phyloP scores from a whole-genome alignment of 1,284 basidiomycete species.

The Pseudozyma sp. region DNA sequence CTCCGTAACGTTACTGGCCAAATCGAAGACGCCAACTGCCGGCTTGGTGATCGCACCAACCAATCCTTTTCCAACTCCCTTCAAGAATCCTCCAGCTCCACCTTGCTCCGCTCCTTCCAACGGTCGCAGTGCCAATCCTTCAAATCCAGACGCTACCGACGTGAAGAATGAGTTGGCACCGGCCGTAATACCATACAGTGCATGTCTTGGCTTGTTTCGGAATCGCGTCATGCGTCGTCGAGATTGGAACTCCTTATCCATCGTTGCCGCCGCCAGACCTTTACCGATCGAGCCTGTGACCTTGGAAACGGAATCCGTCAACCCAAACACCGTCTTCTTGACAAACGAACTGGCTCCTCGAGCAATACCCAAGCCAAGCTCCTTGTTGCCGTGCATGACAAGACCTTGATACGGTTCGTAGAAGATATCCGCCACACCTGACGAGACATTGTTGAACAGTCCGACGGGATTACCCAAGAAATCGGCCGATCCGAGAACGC shows the following conservation, averaged over 20 bases:
- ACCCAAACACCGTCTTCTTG: constrained; percentile 97
- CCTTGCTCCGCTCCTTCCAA: constrained; percentile 95
- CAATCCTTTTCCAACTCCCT: constrained; percentile 94
- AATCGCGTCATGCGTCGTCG: constrained; percentile 87
- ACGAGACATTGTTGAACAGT: constrained; percentile 97
- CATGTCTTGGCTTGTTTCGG: constrained; percentile 94
- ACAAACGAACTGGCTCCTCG: constrained; percentile 93
- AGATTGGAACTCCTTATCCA: constrained; percentile 95
- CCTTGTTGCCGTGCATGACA: constrained; percentile 95
- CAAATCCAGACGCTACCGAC: constrained; percentile 93
- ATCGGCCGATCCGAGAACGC: constrained; percentile 95
- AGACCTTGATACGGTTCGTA: constrained; percentile 98
- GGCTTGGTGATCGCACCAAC: constrained; percentile 97
- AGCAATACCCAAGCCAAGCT: constrained; percentile 95
- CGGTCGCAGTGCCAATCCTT: constrained; percentile 95
- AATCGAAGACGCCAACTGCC: constrained; percentile 94
- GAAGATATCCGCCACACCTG: constrained; percentile 98
- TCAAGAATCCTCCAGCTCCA: constrained; percentile 96
- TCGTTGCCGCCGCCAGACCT: constrained; percentile 94
- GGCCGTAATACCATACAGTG: constrained; percentile 91
- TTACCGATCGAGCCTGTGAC: constrained; percentile 97
- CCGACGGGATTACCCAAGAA: constrained; percentile 87
- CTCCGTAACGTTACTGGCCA: constrained; percentile 95
- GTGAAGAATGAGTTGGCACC: constrained; percentile 94
- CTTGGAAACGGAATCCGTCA: constrained; percentile 95